Evolutionary conservation across 257 asterid genomes (phyloP).

Genomic region (Nicotiana obtusifolia): DNA sequence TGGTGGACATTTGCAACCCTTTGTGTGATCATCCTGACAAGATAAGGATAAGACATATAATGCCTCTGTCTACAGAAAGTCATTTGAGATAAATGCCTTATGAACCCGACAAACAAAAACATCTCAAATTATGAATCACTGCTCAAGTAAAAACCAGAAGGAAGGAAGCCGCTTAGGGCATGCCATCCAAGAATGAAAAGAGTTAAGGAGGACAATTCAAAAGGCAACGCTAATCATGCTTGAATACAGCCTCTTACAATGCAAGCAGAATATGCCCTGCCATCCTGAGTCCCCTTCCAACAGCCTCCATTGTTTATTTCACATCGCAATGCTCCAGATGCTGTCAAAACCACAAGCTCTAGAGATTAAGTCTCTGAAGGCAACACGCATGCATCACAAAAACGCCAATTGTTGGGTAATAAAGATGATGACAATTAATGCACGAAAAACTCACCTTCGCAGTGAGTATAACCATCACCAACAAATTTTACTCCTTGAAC

Average conservation of each 20-base stretch:
- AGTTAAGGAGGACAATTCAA: background rate
- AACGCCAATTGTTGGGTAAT: background rate
- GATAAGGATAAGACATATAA: background rate
- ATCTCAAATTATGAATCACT: background rate
- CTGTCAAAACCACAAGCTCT: slow-evolving; percentile 33
- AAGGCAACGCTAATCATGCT: background rate
- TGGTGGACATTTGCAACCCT: slow-evolving; percentile 89
- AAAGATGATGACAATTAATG: background rate
- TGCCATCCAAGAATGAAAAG: background rate
- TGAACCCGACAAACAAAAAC: background rate
- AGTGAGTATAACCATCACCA: slow-evolving; percentile 92
- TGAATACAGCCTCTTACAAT: slow-evolving; percentile 45
- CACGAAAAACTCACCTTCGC: slow-evolving; percentile 57
- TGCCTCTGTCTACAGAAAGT: background rate
- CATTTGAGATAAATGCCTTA: background rate
- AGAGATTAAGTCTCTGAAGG: background rate
- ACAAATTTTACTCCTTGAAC: slow-evolving; percentile 76
- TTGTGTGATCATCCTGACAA: slow-evolving; percentile 67
- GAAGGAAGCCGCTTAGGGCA: background rate
- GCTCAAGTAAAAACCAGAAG: background rate
- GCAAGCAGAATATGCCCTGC: slow-evolving; percentile 86
- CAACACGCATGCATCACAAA: background rate
- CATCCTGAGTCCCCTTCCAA: slow-evolving; percentile 68
- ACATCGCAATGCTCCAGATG: slow-evolving; percentile 85
- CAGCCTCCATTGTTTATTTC: slow-evolving; percentile 87